phyloP scores from a whole-genome alignment of 2,329 filamentous ascomycete species.

The Tolypocladium tropicale region DNA sequence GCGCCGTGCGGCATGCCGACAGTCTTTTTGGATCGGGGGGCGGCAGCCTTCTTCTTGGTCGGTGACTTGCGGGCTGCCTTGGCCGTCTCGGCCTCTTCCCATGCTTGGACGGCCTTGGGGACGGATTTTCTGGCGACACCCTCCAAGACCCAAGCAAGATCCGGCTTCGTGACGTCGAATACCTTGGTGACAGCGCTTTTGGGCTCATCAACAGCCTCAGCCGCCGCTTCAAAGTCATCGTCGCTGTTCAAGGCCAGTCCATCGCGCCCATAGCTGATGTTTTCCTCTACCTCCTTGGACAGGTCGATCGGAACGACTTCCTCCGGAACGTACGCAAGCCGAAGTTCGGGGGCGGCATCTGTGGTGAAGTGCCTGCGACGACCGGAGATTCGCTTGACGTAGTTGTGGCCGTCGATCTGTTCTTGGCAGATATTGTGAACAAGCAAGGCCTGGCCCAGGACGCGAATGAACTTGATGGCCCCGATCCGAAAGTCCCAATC shows the following conservation, averaged over 20 bases:
- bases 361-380: conserved; percentile 62
- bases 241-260: conserved; percentile 55
- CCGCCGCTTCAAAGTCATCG: conserved; percentile 45
- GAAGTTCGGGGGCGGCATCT: conserved; percentile 66
- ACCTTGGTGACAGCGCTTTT: conserved; percentile 18
- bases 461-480: conserved; percentile 74
- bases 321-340: conserved; percentile 66
- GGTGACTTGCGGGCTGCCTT: conserved; percentile 13
- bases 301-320: conserved; percentile 72
- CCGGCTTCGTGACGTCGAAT: conserved; percentile 57
- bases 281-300: conserved; percentile 57
- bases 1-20: conserved; percentile 15
- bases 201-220: conserved; percentile 14
- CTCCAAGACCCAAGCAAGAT: conserved; percentile 33
- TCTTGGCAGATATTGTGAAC: conserved; percentile 39
- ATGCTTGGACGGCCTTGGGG: conserved; percentile 14
- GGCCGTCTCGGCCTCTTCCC: conserved; percentile 13
- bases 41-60: conserved; percentile 12
- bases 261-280: conserved; percentile 37
- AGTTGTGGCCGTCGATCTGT: conserved; percentile 19
- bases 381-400: conserved; percentile 58
- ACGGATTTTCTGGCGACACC: conserved; percentile 15
- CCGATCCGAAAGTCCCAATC: conserved; percentile 75
- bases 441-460: conserved; percentile 68
- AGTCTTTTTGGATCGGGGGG: conserved; percentile 8